These are phyloP conservation scores for Tylopilus intermedius DNA, from an alignment of 768 basidiomycete genomes.

Conservation along the genomic window DNA sequence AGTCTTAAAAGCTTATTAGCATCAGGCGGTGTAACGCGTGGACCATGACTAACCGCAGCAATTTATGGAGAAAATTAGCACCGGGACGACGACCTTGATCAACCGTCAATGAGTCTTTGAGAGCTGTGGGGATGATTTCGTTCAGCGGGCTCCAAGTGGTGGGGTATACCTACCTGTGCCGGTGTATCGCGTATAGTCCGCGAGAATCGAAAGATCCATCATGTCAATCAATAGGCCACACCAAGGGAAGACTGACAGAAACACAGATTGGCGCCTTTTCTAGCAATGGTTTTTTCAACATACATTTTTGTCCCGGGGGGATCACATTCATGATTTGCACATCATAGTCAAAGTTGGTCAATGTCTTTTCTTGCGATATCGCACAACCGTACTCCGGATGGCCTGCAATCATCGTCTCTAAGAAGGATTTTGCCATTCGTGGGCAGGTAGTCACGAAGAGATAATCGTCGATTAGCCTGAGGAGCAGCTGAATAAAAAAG, in stretches of 20 bases:
- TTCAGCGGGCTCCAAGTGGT: not conserved
- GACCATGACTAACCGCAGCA: slow-evolving; percentile 58
- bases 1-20: slow-evolving; percentile 40
- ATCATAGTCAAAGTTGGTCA: slow-evolving; percentile 77
- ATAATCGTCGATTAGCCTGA: slow-evolving; percentile 94
- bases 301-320: slow-evolving; percentile 42
- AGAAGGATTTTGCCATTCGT: slow-evolving; percentile 58
- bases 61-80: slow-evolving; percentile 58
- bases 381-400: slow-evolving; percentile 94
- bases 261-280: not conserved
- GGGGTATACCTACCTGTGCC: slow-evolving; percentile 46
- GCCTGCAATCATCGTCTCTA: slow-evolving; percentile 73
- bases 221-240: slow-evolving; percentile 84
- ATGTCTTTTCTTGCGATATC: slow-evolving; percentile 83
- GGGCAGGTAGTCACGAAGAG: slow-evolving; percentile 73
- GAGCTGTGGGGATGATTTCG: slow-evolving; percentile 37
- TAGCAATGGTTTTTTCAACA: not conserved
- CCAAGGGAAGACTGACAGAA: slow-evolving; percentile 78
- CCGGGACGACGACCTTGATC: slow-evolving; percentile 63
- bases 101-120: slow-evolving; percentile 67
- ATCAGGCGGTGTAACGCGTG: not conserved
- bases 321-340: slow-evolving; percentile 50
- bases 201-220: slow-evolving; percentile 67
- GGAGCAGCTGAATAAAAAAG: slow-evolving; percentile 49
- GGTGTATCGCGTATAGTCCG: slow-evolving; percentile 70